A percentile compares a stretch with the other conserved stretches of the same genome.
phyloP scores from a whole-genome alignment of 306 rosid species.

The Begonia masoniana region DNA sequence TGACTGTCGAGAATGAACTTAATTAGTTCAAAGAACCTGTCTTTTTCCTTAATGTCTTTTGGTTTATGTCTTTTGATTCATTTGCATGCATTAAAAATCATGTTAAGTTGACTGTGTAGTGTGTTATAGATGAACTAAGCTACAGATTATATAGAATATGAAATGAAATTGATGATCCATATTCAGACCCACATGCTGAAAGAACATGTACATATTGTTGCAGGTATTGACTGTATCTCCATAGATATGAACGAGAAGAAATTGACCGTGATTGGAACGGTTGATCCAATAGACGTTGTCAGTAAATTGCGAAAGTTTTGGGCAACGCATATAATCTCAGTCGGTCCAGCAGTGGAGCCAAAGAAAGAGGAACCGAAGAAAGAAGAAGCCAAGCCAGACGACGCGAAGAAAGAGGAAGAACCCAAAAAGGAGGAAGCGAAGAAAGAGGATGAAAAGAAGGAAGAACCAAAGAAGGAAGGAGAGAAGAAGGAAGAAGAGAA shows the following conservation, averaged over 20 bases:
- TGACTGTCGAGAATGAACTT: too few relatives aligned
- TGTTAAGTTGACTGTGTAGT: too few relatives aligned
- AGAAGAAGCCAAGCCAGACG: constrained; percentile 52
- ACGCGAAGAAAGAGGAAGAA: constrained; percentile 41
- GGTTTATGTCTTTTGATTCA: too few relatives aligned
- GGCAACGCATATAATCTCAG: constrained; percentile 43
- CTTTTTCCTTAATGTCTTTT: too few relatives aligned
- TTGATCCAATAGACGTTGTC: constrained; percentile 73
- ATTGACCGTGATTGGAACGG: constrained; percentile 72
- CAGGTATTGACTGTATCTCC: constrained; percentile 79
- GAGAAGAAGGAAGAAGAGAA: constrained; percentile 24
- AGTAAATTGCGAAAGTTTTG: constrained; percentile 75
- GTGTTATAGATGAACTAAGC: too few relatives aligned
- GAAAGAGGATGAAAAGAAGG: constrained; percentile 30
- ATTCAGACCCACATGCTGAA: too few relatives aligned
- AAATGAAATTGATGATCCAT: too few relatives aligned
- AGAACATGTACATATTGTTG: neutral
- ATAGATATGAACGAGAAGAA: constrained; percentile 86
- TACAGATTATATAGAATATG: too few relatives aligned
- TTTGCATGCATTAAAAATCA: too few relatives aligned
- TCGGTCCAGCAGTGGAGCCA: constrained; percentile 84
- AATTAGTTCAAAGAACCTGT: too few relatives aligned
- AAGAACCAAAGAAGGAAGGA: constrained; percentile 31
- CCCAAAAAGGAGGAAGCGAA: constrained; percentile 23
- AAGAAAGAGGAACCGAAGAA: constrained; percentile 73